Base-by-base conservation (phyloP, 768 basidiomycete genomes). In the Kwoniella europaea region DNA sequence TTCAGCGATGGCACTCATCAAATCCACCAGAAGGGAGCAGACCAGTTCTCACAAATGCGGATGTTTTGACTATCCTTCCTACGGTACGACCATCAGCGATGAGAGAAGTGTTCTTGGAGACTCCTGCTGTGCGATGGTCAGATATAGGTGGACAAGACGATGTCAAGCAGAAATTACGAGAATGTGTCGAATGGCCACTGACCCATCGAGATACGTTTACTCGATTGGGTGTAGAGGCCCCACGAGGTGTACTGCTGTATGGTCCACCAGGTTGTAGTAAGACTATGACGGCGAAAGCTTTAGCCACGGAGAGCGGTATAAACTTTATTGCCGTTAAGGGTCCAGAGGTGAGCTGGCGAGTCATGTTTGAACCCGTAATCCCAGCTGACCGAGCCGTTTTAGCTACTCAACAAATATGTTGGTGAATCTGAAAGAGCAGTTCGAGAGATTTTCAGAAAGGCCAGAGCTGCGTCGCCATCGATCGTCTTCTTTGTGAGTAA, bases 231-330 rank as follows among this genome's bases (percentile, higher is more conserved):
- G 92, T 95, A 12, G 87, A 87, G 58, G 91, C 96, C 3, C 94
- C 96, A 0, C 90, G 92, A 76, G 96, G 96, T 0, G 88, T 98
- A 6, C 84, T 99, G 56, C 85, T 98, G 16, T 99, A 95, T 83
- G 95, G 95, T 4, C 95, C 95, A 3, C 96, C 95, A 4, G 95
- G 95, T n/a, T 97, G 95, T 78, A 94, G 93, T 76, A 98, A 98
- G 85, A 98, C 96, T 1, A 86, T 98, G 53, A 88, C 94, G 16
- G 96, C 92, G 1, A 89, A 93, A 68, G 95, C 96, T 2, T 90
- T 93, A 81, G 95, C 95, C 16, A 92, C 90, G 35, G 95, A 97
- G 83, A 92, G 92, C 75, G 94, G 93, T 3, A 89, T 98, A 68
- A 98, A 98, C 82, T 98, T 98, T 82, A 88, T 99, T 53, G 94